phyloP scores from a whole-genome alignment of 1,139 yeast genomes.

The Debaryomycetaceae sp. region DNA sequence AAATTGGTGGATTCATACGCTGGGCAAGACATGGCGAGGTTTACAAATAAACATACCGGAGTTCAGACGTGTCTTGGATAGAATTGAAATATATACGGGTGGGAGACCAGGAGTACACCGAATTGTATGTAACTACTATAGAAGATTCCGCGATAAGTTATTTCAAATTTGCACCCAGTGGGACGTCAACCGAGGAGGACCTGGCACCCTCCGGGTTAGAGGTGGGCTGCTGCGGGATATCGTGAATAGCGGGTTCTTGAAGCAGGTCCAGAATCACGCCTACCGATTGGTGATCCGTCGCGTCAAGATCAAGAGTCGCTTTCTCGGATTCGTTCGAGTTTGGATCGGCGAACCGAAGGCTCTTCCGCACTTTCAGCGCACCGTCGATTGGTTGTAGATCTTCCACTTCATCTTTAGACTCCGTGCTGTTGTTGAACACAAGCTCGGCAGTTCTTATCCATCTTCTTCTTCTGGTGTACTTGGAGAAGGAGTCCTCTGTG shows the following conservation, averaged over 20 bases:
- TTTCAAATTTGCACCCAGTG: not conserved
- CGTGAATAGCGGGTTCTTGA: not conserved
- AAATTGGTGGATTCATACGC: no score
- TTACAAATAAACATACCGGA: no score
- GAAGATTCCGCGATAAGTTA: not conserved
- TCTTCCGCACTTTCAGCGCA: constrained; percentile 25
- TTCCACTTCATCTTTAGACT: constrained; percentile 9
- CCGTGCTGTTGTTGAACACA: constrained; percentile 36
- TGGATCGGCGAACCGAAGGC: constrained; percentile 38
- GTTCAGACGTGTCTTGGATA: no score
- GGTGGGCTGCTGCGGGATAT: not conserved
- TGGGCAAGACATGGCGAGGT: no score
- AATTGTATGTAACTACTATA: no score
- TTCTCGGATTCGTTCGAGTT: not conserved
- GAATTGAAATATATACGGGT: no score
- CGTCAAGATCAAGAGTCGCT: not conserved
- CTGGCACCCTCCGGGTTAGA: not conserved
- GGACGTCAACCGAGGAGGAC: not conserved
- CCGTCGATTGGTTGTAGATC: constrained; percentile 6
- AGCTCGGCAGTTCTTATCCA: constrained; percentile 96
- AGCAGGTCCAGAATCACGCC: not conserved
- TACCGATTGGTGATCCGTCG: not conserved
- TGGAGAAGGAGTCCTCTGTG: constrained; percentile 82
- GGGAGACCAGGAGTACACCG: not conserved
- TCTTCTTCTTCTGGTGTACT: constrained; percentile 89